A percentile compares a stretch with the other conserved stretches of the same genome.
Evolutionary conservation across 2,329 filamentous ascomycete species (phyloP).

Genomic region (Drechmeria coniospora): DNA sequence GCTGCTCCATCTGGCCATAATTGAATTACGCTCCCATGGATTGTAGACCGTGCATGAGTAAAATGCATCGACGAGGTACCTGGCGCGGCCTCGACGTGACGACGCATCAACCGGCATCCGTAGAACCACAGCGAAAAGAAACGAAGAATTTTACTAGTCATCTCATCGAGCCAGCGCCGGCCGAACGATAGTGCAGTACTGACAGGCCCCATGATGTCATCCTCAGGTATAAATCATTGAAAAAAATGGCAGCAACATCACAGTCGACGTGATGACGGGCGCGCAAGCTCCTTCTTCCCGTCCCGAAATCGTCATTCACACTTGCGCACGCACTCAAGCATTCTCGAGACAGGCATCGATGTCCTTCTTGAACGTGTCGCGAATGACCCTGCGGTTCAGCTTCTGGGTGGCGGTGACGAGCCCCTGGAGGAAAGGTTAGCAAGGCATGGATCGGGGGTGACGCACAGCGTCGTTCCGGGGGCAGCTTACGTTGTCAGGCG

Average conservation of each 20-base stretch:
- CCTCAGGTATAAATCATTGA: background rate
- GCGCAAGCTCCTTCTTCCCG: constrained; percentile 1
- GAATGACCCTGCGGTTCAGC: constrained; percentile 37
- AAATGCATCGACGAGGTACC: too few relatives aligned
- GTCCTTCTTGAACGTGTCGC: constrained; percentile 33
- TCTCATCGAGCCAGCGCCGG: constrained; percentile 2
- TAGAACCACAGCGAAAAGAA: too few relatives aligned
- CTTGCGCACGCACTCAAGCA: too few relatives aligned
- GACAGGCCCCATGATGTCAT: constrained; percentile 1
- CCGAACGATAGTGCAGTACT: constrained; percentile 2
- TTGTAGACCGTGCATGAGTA: too few relatives aligned
- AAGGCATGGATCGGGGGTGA: background rate
- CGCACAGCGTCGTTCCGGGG: background rate
- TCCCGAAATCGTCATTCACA: background rate
- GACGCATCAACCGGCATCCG: too few relatives aligned
- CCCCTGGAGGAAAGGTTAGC: constrained; percentile 30
- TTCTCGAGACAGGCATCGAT: constrained; percentile 28
- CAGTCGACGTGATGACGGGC: constrained; percentile 1
- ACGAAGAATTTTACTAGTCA: background rate
- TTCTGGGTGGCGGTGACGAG: constrained; percentile 48
- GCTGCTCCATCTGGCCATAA: too few relatives aligned
- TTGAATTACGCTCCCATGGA: too few relatives aligned
- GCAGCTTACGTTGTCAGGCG: constrained; percentile 59
- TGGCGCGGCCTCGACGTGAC: too few relatives aligned
- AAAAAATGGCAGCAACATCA: background rate